Evolutionary conservation across 23 red algal species (phyloP).

Genomic region (Gracilaria domingensis): DNA sequence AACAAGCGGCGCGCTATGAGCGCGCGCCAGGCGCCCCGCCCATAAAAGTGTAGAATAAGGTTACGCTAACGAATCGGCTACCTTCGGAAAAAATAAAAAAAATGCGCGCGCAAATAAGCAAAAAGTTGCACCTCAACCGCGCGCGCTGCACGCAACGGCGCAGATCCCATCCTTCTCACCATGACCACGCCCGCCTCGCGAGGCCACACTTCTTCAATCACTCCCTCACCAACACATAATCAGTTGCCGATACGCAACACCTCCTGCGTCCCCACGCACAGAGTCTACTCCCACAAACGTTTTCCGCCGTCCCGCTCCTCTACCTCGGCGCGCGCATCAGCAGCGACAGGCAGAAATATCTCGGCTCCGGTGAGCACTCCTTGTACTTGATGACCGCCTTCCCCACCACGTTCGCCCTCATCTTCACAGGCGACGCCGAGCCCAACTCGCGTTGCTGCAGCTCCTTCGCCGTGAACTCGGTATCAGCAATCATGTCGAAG

Average conservation of each 20-base stretch:
- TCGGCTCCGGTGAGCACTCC: conserved; percentile 36
- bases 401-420: conserved; percentile 42
- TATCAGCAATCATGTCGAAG: conserved; percentile 58
- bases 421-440: conserved; percentile 18
- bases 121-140: neutral
- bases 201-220: too few relatives aligned
- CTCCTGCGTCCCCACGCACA: neutral
- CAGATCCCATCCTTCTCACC: too few relatives aligned
- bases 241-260: too few relatives aligned
- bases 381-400: conserved; percentile 57
- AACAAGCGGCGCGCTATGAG: neutral
- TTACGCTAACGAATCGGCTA: too few relatives aligned
- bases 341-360: conserved; percentile 63
- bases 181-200: neutral
- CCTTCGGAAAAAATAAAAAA: too few relatives aligned
- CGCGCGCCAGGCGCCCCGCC: neutral
- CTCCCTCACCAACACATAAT: too few relatives aligned
- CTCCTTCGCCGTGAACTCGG: conserved; percentile 28
- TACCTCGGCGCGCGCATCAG: conserved; percentile 36
- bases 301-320: neutral
- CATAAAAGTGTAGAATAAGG: too few relatives aligned
- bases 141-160: too few relatives aligned
- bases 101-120: neutral
- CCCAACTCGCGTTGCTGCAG: conserved; percentile 31
- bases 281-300: conserved; percentile 3